Conservation (phyloP, 1,284 basidiomycete species). For the Pascua guehoae region DNA sequence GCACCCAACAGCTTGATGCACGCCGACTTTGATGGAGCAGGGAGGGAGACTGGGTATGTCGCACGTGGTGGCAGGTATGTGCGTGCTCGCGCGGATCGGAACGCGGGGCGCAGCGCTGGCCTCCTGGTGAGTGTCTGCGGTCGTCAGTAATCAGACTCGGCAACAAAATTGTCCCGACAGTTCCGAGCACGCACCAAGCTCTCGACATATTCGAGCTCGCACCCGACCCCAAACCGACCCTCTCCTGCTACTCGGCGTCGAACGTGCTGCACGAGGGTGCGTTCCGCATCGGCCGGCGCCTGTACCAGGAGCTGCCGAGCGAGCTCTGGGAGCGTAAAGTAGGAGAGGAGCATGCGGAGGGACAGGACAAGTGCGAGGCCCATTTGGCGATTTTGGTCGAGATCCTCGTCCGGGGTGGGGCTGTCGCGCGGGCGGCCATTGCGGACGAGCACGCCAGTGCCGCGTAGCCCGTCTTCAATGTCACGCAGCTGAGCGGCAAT, state of each 20-base stretch:
- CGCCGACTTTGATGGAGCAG: slow-evolving; percentile 42
- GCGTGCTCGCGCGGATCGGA: slow-evolving; percentile 42
- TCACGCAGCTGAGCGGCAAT: slow-evolving; percentile 37
- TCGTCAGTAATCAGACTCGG: neutral
- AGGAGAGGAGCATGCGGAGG: slow-evolving; percentile 45
- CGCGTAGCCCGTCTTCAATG: slow-evolving; percentile 39
- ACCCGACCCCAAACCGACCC: slow-evolving; percentile 41
- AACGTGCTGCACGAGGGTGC: slow-evolving; percentile 45
- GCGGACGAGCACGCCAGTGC: slow-evolving; percentile 11
- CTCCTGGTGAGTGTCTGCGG: slow-evolving; percentile 29
- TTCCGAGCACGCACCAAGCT: slow-evolving; percentile 25
- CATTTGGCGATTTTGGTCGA: slow-evolving; percentile 31
- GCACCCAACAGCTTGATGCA: slow-evolving; percentile 36
- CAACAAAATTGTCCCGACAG: neutral
- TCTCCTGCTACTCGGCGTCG: slow-evolving; percentile 40
- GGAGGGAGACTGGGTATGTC: slow-evolving; percentile 35
- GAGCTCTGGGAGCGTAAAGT: slow-evolving; percentile 43
- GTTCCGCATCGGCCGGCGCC: slow-evolving; percentile 39
- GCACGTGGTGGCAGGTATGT: slow-evolving; percentile 34
- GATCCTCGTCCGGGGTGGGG: slow-evolving; percentile 15
- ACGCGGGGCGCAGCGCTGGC: slow-evolving; percentile 42
- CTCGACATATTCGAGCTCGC: slow-evolving; percentile 44
- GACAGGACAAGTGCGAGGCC: slow-evolving; percentile 42
- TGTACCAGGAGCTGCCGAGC: slow-evolving; percentile 36
- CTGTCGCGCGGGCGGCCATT: neutral